Evolutionary conservation across 1,284 basidiomycete species (phyloP).

Genomic region (Macrocystidia cucumis): DNA sequence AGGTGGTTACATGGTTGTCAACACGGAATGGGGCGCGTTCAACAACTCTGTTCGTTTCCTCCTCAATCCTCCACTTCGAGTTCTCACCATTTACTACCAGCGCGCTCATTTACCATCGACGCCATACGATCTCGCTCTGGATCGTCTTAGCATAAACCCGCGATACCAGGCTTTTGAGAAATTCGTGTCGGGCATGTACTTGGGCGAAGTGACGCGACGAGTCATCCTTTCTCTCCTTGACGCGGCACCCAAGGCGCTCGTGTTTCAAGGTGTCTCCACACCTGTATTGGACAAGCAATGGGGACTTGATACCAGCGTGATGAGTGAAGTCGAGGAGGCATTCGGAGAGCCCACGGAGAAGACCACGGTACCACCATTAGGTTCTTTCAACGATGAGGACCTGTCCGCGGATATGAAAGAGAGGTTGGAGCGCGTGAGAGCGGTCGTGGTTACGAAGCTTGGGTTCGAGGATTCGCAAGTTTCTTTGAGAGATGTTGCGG

Average conservation of each 20-base stretch:
- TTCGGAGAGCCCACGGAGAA: no score
- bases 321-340: slow-evolving; percentile 81
- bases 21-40: slow-evolving; percentile 97
- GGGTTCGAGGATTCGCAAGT: slow-evolving; percentile 46
- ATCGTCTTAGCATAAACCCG: slow-evolving; percentile 92
- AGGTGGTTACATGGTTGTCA: slow-evolving; percentile 87
- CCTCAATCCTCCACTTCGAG: not conserved
- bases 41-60: slow-evolving; percentile 70
- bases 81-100: slow-evolving; percentile 28
- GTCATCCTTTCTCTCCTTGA: slow-evolving; percentile 86
- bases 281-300: slow-evolving; percentile 79
- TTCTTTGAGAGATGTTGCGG: slow-evolving; percentile 62
- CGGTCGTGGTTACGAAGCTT: slow-evolving; percentile 58
- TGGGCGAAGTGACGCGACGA: slow-evolving; percentile 89
- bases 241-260: slow-evolving; percentile 54
- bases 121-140: slow-evolving; percentile 89
- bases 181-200: slow-evolving; percentile 98
- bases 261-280: slow-evolving; percentile 81
- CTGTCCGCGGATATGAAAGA: slow-evolving; percentile 20
- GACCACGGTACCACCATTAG: slow-evolving; percentile 24
- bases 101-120: slow-evolving; percentile 85
- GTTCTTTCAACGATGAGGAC: slow-evolving; percentile 23
- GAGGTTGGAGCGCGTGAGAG: slow-evolving; percentile 43
- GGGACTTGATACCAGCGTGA: slow-evolving; percentile 88
- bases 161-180: slow-evolving; percentile 95